phyloP scores from a whole-genome alignment of 805 yeast genomes.

The Ogataea wickerhamii region DNA sequence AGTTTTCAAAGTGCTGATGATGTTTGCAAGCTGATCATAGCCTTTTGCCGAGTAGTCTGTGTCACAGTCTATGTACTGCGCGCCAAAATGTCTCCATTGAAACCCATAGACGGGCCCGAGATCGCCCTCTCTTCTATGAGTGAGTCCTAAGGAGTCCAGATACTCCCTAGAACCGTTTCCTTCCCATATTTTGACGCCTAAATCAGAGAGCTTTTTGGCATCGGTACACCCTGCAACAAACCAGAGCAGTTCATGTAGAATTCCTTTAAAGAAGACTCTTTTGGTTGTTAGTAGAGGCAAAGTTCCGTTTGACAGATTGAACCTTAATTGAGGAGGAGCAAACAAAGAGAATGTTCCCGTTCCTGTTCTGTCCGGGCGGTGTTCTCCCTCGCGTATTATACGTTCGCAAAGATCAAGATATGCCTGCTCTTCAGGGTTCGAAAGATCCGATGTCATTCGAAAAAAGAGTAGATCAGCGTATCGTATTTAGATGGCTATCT shows the following conservation, averaged over 20 bases:
- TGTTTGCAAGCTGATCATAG: slow-evolving; percentile 79
- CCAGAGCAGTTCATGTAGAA: slow-evolving; percentile 89
- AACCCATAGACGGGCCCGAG: slow-evolving; percentile 98
- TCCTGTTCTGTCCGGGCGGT: slow-evolving; percentile 94
- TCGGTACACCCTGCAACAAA: slow-evolving; percentile 88
- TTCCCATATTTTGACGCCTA: slow-evolving; percentile 98
- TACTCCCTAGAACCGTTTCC: slow-evolving; percentile 96
- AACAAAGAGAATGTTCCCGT: slow-evolving; percentile 90
- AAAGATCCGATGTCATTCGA: neutral
- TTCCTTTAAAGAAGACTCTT: slow-evolving; percentile 84
- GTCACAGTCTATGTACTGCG: slow-evolving; percentile 82
- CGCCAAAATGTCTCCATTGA: slow-evolving; percentile 99
- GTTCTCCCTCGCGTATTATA: slow-evolving; percentile 82
- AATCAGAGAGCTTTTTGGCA: slow-evolving; percentile 69
- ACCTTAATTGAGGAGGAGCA: slow-evolving; percentile 95
- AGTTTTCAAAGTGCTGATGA: slow-evolving; percentile 73
- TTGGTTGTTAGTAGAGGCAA: slow-evolving; percentile 94
- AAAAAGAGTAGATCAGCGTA: no score
- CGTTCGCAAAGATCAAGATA: slow-evolving; percentile 77
- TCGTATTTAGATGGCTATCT: no score
- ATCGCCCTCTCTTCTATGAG: slow-evolving; percentile 84
- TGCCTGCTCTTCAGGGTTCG: slow-evolving; percentile 69
- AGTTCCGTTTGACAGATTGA: slow-evolving; percentile 62
- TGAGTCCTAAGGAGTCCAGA: slow-evolving; percentile 77
- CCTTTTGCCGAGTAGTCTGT: slow-evolving; percentile 87